Conservation (phyloP, 768 basidiomycete genomes). For the Hygrophorus pudorinus region DNA sequence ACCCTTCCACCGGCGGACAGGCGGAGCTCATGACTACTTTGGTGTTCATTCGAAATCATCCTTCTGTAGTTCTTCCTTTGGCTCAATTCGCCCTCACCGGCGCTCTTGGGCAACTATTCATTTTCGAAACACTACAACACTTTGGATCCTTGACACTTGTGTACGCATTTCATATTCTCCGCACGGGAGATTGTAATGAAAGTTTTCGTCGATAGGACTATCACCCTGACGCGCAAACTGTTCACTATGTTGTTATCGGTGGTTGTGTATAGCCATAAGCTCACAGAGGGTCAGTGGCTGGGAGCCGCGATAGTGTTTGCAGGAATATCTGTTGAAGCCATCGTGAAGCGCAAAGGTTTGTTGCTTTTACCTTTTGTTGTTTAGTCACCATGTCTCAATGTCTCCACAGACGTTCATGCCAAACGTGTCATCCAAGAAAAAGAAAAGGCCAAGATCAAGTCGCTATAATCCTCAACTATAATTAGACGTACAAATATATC, state of each 20-base stretch:
- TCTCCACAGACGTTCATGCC: slow-evolving; percentile 58
- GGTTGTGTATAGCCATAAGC: slow-evolving; percentile 78
- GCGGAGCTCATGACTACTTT: slow-evolving; percentile 63
- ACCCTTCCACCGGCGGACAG: slow-evolving; percentile 49
- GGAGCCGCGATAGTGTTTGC: slow-evolving; percentile 90
- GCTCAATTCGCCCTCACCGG: slow-evolving; percentile 83
- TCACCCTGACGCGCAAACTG: slow-evolving; percentile 93
- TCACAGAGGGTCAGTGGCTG: slow-evolving; percentile 82
- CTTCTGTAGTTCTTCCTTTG: slow-evolving; percentile 61
- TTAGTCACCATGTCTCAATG: slow-evolving; percentile 6
- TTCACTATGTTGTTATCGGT: slow-evolving; percentile 98
- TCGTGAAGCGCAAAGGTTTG: slow-evolving; percentile 79
- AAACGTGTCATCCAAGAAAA: slow-evolving; percentile 77
- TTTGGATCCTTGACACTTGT: slow-evolving; percentile 86
- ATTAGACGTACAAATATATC: slow-evolving; percentile 3
- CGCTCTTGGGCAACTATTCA: slow-evolving; percentile 92
- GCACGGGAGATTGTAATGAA: slow-evolving; percentile 2
- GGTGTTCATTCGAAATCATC: slow-evolving; percentile 69
- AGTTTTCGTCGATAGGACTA: slow-evolving; percentile 45
- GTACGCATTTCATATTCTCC: slow-evolving; percentile 33
- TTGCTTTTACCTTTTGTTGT: slow-evolving; percentile 10
- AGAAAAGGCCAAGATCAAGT: slow-evolving; percentile 76
- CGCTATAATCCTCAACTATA: slow-evolving; percentile 32
- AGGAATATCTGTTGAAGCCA: slow-evolving; percentile 92
- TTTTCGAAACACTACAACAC: slow-evolving; percentile 90